Evolutionary conservation across 306 rosid species (phyloP).

Genomic region (Alnus rubra): DNA sequence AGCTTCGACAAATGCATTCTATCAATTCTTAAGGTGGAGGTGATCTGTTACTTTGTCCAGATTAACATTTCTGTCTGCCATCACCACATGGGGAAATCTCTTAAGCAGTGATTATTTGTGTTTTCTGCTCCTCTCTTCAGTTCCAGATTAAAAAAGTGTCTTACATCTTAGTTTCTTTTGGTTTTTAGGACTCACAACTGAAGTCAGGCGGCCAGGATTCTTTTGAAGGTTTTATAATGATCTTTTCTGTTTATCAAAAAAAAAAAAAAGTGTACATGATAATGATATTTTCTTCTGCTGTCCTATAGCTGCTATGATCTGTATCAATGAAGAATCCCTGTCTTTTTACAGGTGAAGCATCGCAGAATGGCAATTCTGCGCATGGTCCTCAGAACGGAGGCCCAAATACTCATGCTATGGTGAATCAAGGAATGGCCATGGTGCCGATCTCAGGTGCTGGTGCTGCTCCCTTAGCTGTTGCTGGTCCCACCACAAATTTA

Average conservation of each 20-base stretch:
- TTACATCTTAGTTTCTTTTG: slow-evolving; percentile 29
- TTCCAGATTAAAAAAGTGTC: background rate
- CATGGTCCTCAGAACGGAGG: slow-evolving; percentile 83
- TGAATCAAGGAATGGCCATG: slow-evolving; percentile 66
- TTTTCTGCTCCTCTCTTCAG: background rate
- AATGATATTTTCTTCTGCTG: slow-evolving; percentile 27
- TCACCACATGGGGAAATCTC: background rate
- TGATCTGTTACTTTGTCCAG: background rate
- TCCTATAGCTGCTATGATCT: slow-evolving; percentile 15
- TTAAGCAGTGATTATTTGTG: background rate
- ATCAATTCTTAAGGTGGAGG: background rate
- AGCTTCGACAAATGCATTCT: background rate
- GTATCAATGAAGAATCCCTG: slow-evolving; percentile 19
- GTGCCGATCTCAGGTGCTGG: slow-evolving; percentile 69
- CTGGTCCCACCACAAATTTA: slow-evolving; percentile 91
- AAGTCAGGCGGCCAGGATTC: slow-evolving; percentile 84
- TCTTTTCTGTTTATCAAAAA: background rate
- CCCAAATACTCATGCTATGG: slow-evolving; percentile 59
- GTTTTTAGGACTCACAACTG: slow-evolving; percentile 71
- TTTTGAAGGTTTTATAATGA: slow-evolving; percentile 68
- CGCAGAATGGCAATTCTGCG: slow-evolving; percentile 76
- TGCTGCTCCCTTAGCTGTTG: slow-evolving; percentile 64
- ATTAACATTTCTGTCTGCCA: background rate
- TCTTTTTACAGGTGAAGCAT: slow-evolving; percentile 60
- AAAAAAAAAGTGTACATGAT: background rate